These are phyloP conservation scores for Fusarium sp. DNA, from an alignment of 2,329 filamentous ascomycete genomes.

Conservation along the genomic window DNA sequence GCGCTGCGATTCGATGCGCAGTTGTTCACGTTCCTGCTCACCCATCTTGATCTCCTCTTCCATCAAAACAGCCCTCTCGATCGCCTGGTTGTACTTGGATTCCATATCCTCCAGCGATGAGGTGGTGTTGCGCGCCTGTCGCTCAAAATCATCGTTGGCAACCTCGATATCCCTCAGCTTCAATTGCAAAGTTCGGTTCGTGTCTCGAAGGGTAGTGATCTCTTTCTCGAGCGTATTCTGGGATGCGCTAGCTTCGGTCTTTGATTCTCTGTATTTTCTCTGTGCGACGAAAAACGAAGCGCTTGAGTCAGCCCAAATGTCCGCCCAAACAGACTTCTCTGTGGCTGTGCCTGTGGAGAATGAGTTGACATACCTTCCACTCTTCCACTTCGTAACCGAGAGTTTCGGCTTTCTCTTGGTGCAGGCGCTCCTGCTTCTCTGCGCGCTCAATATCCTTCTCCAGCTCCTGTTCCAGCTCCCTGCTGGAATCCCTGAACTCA, in stretches of 20 bases:
- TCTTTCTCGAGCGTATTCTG: conserved; percentile 94
- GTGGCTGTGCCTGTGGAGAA: not conserved
- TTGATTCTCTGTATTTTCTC: conserved; percentile 97
- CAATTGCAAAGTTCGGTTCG: conserved; percentile 83
- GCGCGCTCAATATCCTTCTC: conserved; percentile 97
- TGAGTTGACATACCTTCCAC: conserved; percentile 82
- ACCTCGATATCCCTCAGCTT: conserved; percentile 95
- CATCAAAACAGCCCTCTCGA: conserved; percentile 91
- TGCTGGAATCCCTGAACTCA: conserved; percentile 94
- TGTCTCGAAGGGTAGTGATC: conserved; percentile 89
- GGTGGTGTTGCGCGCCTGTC: conserved; percentile 93
- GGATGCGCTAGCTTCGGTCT: conserved; percentile 84
- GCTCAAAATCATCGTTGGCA: conserved; percentile 97
- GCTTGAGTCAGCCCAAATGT: conserved; percentile 23
- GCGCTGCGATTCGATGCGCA: conserved; percentile 92
- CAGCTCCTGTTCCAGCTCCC: conserved; percentile 92
- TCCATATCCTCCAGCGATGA: conserved; percentile 97
- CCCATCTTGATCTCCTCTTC: conserved; percentile 94
- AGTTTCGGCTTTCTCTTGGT: conserved; percentile 89
- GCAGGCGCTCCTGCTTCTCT: conserved; percentile 88
- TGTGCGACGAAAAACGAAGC: conserved; percentile 55
- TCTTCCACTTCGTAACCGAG: conserved; percentile 93
- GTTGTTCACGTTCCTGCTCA: conserved; percentile 88
- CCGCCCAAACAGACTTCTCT: not conserved
- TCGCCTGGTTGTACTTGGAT: conserved; percentile 94